Base-by-base conservation (phyloP, 345 rosid species). In the Boechera divaricarpa region DNA sequence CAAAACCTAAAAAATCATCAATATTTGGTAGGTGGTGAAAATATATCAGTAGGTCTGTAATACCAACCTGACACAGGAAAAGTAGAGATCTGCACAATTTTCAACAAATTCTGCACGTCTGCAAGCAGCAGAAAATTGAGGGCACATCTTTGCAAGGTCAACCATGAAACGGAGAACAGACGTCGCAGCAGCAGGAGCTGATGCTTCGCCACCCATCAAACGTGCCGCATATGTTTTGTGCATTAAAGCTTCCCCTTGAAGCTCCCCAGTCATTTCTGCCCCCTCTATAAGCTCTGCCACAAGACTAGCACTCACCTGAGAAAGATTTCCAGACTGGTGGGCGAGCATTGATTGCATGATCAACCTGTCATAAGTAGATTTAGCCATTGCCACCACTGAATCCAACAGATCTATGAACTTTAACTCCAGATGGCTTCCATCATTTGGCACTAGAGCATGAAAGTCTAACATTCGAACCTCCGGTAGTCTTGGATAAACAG, bases 171-270 rank as follows among this genome's bases (percentile, higher is more conserved):
- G 88, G 75, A 96, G 87, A 67, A 96, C 94, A 7, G 99, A 85
- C 39, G 98, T 96, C 8, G 98, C 98, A 79, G 97, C 93, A 79
- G 94, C 96, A 73, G 99, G 99, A 86, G 99, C 98, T 57, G 96
- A 88, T 64, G 99, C 98, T 86, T 93, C 97, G 42, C 99, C 99
- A 75, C 97, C 95, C 99, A 91, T 93, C 77, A 96, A 80, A 61
- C 98, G 94, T 11, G 99, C 98, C 3, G 99, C 99, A 78, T 96
- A 96, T 12, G 99, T 96, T 87, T 93, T 96, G 77, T 96, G 99
- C 99, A 96, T 96, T 77, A 93, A 85, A 82, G 99, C 99, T 84
- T 96, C 99, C 80, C 99, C 99, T 85, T 93, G 99, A 82, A 96
- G 98, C 83, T 91, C 98, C 77, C 96, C 99, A 45, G 91, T 87